phyloP scores from a whole-genome alignment of 805 yeast genomes.

The Metschnikowia sp. region DNA sequence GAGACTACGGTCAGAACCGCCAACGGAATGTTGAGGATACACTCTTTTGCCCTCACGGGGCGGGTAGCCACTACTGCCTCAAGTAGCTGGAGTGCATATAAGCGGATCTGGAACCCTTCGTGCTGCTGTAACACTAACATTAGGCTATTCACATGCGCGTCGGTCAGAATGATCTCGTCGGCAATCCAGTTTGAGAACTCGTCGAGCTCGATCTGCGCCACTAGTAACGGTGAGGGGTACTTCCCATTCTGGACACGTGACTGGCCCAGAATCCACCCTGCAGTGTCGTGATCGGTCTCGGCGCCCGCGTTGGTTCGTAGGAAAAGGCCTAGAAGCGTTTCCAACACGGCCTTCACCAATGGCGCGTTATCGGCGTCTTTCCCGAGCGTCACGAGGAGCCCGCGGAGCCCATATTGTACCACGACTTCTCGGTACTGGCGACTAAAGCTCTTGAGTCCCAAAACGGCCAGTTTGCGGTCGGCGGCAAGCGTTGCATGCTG shows the following conservation, averaged over 20 bases:
- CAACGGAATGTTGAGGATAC: conserved; percentile 67
- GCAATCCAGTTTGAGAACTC: conserved; percentile 94
- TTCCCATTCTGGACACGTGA: conserved; percentile 72
- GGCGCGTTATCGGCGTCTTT: conserved; percentile 69
- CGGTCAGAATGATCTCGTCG: conserved; percentile 76
- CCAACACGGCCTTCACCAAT: conserved; percentile 74
- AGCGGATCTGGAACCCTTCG: conserved; percentile 68
- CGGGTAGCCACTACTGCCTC: conserved; percentile 82
- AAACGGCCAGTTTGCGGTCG: conserved; percentile 87
- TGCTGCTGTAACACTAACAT: conserved; percentile 46
- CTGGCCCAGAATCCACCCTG: conserved; percentile 72
- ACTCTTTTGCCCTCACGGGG: conserved; percentile 67
- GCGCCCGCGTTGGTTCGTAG: conserved; percentile 57
- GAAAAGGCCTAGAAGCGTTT: conserved; percentile 78
- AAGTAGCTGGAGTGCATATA: conserved; percentile 79
- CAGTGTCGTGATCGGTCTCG: conserved; percentile 52
- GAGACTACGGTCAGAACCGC: conserved; percentile 74
- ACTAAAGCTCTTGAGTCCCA: conserved; percentile 84
- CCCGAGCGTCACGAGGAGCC: conserved; percentile 60
- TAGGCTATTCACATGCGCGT: conserved; percentile 25
- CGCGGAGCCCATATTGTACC: conserved; percentile 79
- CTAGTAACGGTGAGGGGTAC: conserved; percentile 68
- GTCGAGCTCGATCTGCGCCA: conserved; percentile 59
- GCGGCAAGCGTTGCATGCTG: conserved; percentile 75
- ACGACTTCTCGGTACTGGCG: conserved; percentile 88